Percentiles rank a stretch among this genome's conserved stretches.
phyloP scores from a whole-genome alignment of 2,329 filamentous ascomycete genomes.

The Kalaharituber pfeilii region DNA sequence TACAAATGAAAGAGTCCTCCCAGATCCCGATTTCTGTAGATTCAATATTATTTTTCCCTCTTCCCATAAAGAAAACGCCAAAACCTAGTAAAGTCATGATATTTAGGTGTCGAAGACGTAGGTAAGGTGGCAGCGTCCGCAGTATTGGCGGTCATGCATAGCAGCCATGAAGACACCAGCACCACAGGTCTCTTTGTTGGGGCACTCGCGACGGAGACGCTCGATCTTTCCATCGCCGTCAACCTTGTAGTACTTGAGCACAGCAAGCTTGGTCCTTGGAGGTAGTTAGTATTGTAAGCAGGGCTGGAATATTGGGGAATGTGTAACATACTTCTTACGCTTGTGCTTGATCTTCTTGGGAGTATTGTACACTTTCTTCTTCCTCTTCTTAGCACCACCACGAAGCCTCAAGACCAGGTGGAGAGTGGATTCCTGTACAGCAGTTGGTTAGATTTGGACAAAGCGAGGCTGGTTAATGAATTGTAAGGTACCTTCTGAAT shows the following conservation, averaged over 20 bases:
- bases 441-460: not conserved
- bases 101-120: slow-evolving; percentile 23
- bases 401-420: slow-evolving; percentile 95
- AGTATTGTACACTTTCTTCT: slow-evolving; percentile 99
- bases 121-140: slow-evolving; percentile 31
- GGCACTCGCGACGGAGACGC: slow-evolving; percentile 96
- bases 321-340: slow-evolving; percentile 60
- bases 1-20: not conserved
- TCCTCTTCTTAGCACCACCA: slow-evolving; percentile 98
- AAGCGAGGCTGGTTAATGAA: not conserved
- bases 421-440: slow-evolving; percentile 55
- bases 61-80: not conserved
- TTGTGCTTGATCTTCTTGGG: slow-evolving; percentile 99
- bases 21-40: not conserved
- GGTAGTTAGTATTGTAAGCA: not conserved
- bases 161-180: slow-evolving; percentile 99
- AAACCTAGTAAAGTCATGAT: too few relatives aligned
- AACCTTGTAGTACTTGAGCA: slow-evolving; percentile 99
- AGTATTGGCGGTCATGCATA: slow-evolving; percentile 99
- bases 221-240: slow-evolving; percentile 99
- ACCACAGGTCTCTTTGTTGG: slow-evolving; percentile 68
- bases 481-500: slow-evolving; percentile 99
- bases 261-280: slow-evolving; percentile 94
- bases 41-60: slow-evolving; percentile 1
- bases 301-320: not conserved